Conservation (phyloP, 2,329 filamentous ascomycete species). For the Trichoderma oligosporum region DNA sequence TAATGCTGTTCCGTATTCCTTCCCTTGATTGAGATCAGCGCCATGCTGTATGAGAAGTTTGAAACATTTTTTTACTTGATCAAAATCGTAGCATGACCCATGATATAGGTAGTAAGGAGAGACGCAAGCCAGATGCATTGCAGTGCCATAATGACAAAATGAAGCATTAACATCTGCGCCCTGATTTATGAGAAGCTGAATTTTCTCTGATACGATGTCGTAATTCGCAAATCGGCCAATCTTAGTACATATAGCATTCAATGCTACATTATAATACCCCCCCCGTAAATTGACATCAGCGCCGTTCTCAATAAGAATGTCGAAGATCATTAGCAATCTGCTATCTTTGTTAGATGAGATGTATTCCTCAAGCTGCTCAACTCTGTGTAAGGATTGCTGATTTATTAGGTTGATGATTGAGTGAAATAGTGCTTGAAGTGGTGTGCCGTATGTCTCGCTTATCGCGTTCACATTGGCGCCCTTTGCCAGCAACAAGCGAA, state of each 20-base stretch:
- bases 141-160: no score
- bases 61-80: no score
- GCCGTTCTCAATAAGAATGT: not conserved
- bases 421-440: not conserved
- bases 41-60: not conserved
- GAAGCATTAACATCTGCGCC: constrained; percentile 8
- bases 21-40: not conserved
- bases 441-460: not conserved
- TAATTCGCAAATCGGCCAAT: no score
- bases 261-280: not conserved
- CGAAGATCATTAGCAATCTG: no score
- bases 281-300: not conserved
- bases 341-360: no score
- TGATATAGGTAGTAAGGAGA: no score
- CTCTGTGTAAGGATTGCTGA: no score
- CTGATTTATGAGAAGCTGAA: not conserved
- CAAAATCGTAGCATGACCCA: no score
- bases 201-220: not conserved
- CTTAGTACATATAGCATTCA: not conserved
- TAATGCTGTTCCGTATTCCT: not conserved
- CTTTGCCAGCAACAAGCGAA: not conserved
- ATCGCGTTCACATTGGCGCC: not conserved
- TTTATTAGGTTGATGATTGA: no score
- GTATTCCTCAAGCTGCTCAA: no score
- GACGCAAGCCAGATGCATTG: no score